Conservation (phyloP, 2,329 filamentous ascomycete species). For the Calcarisporium arbuscula region DNA sequence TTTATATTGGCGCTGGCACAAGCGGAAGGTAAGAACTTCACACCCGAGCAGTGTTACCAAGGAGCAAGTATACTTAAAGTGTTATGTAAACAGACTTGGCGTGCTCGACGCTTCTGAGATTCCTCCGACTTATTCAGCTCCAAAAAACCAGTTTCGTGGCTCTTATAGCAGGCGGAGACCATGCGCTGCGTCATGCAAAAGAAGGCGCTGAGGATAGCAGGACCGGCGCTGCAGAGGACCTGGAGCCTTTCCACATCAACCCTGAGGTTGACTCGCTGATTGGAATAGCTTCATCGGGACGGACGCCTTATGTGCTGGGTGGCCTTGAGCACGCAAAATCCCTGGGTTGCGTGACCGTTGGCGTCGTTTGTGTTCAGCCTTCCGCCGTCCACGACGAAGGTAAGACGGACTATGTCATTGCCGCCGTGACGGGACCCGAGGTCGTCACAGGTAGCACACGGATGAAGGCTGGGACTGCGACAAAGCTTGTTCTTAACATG, state of each 20-base stretch:
- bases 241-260: constrained; percentile 21
- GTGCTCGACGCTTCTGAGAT: constrained; percentile 36
- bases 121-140: constrained; percentile 32
- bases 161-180: constrained; percentile 34
- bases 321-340: constrained; percentile 22
- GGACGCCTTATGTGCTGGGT: constrained; percentile 35
- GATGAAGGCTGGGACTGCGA: constrained; percentile 38
- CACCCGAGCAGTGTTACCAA: too few relatives aligned
- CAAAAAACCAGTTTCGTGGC: constrained; percentile 31
- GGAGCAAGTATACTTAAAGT: too few relatives aligned
- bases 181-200: constrained; percentile 30
- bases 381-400: constrained; percentile 18
- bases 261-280: constrained; percentile 29
- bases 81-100: constrained; percentile 27
- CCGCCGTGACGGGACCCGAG: constrained; percentile 33
- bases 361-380: constrained; percentile 27
- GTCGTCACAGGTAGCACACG: constrained; percentile 39
- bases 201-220: constrained; percentile 35
- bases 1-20: constrained; percentile 32
- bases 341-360: constrained; percentile 29
- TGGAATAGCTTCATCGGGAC: constrained; percentile 35
- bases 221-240: constrained; percentile 21
- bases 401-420: constrained; percentile 24
- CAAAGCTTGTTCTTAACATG: constrained; percentile 36
- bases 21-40: constrained; percentile 31